Base-by-base conservation (phyloP, 2,329 filamentous ascomycete genomes). In the Phialophora chinensis region DNA sequence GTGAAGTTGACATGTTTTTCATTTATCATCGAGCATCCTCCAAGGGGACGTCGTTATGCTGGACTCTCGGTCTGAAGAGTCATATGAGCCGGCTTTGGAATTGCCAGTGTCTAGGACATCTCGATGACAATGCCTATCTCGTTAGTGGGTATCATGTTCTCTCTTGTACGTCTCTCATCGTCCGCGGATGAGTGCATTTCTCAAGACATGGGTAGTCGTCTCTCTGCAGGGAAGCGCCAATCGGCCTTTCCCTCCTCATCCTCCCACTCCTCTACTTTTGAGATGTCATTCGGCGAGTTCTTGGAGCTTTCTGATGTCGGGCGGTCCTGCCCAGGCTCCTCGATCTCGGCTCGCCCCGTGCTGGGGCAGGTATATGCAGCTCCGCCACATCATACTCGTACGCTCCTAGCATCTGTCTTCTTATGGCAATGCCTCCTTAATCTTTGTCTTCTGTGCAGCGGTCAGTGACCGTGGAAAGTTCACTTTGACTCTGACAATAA, bases 401-500 rank as follows among this genome's bases (percentile, higher is more conserved):
- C 8, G 10, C 12, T 27, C 23, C 49, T 29, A 12, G 25, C 20
- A 23, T 23, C 12, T 29, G 25, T 23, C 53, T 27, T 33, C 29
- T 69, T 35, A 71, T 44, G 69, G 44, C 64, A 99, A 82, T 73
- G 97, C 91, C 74, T 93, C 90, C 79, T 86, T 91, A 71, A 99
- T 79, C 76, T 90, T 85, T 70, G 88, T 82, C 84, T 97, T 98
- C 81, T 98, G 94, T 4, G 85, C 81, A 7, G 85, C 65, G 3
- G 92, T 94, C 79, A 99, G 79, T 49, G 80, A 89, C 2, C 88
- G 89, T 0, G 95, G 95, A 82, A 97, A 98, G 76, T 91, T 93
- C 78, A 99, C 93, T 75, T 95, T 95, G 74, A 97, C 93, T 67
- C 89, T 91, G 66, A 99, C 86, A 66, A 98, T 81, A 72, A 99